phyloP scores from a whole-genome alignment of 495 filamentous ascomycete genomes.

The Bathelium albidoporum region DNA sequence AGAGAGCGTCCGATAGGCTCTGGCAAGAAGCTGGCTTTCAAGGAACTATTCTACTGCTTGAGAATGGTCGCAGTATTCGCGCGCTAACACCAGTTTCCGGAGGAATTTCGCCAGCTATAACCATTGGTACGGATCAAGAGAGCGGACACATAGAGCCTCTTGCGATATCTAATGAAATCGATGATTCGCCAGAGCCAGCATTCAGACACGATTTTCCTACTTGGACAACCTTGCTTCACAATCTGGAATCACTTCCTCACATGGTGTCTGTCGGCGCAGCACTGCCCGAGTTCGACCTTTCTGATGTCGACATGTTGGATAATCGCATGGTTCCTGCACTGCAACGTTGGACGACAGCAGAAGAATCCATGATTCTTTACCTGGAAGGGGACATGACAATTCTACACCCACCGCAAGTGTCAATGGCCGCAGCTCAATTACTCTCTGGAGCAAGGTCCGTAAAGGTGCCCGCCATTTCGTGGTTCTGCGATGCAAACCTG shows the following conservation, averaged over 20 bases:
- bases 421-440: neutral
- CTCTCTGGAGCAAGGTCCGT: neutral
- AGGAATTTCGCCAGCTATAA: neutral
- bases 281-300: neutral
- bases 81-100: no score
- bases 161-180: neutral
- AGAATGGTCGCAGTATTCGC: neutral
- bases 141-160: neutral
- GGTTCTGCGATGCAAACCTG: neutral
- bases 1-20: neutral
- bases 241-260: neutral
- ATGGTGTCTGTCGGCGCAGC: neutral
- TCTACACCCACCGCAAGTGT: neutral
- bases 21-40: neutral
- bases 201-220: neutral
- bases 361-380: neutral
- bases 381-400: neutral
- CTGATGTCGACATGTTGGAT: neutral
- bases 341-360: neutral
- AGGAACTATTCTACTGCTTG: neutral
- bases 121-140: neutral
- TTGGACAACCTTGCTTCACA: neutral
- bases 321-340: neutral
- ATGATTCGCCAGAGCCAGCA: neutral
- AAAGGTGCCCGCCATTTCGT: neutral